Evolutionary conservation across 805 yeast species (phyloP).

Genomic region (Cyberlindnera xishuangbannaensis): DNA sequence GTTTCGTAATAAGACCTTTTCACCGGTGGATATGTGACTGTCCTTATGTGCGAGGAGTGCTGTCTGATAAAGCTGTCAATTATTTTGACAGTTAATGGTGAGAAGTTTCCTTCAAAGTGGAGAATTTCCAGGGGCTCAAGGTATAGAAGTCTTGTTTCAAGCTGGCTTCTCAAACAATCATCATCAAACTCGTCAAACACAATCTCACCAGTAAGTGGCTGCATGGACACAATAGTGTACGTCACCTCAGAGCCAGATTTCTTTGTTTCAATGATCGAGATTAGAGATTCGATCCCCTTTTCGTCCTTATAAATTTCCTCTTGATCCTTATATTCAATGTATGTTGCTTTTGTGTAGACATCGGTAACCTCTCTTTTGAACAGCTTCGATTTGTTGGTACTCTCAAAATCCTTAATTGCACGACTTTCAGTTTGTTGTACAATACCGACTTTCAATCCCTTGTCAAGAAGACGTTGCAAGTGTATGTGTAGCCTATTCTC

Average conservation of each 20-base stretch:
- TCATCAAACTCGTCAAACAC: conserved; percentile 69
- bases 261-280: conserved; percentile 35
- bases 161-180: conserved; percentile 44
- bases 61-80: conserved; percentile 25
- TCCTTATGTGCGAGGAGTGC: conserved; percentile 15
- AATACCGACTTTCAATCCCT: conserved; percentile 79
- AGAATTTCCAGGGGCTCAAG: conserved; percentile 75
- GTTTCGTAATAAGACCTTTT: conserved; percentile 13
- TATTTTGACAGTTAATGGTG: conserved; percentile 14
- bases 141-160: conserved; percentile 71
- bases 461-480: conserved; percentile 61
- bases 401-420: conserved; percentile 51
- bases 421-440: conserved; percentile 83
- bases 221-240: conserved; percentile 53
- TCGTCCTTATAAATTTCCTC: conserved; percentile 22
- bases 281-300: conserved; percentile 38
- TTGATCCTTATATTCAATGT: conserved; percentile 52
- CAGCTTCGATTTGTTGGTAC: conserved; percentile 47
- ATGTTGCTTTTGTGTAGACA: conserved; percentile 80
- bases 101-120: conserved; percentile 32
- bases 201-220: conserved; percentile 72
- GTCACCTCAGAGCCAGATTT: not conserved
- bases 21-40: conserved; percentile 11
- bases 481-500: conserved; percentile 69
- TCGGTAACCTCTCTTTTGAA: conserved; percentile 66